A percentile compares a stretch with the other conserved stretches of the same genome.
Evolutionary conservation across 2,329 filamentous ascomycete species (phyloP).

Genomic region (Clonostachys chloroleuca): DNA sequence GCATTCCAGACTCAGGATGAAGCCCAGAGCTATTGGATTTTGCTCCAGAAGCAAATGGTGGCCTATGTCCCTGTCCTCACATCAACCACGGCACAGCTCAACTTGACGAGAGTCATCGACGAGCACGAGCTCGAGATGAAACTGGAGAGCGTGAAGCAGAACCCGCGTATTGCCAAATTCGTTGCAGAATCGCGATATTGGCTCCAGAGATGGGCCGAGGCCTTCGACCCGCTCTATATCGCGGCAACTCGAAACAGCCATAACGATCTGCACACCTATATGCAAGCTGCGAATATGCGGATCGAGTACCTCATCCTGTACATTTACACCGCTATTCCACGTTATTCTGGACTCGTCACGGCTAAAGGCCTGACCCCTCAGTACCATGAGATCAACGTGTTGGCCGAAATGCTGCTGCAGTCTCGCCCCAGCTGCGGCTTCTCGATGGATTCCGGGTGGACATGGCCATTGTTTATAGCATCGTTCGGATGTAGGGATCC

Average conservation of each 20-base stretch:
- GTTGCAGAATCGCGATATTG: slow-evolving; percentile 28
- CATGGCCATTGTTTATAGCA: slow-evolving; percentile 35
- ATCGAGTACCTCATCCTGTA: slow-evolving; percentile 36
- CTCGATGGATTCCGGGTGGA: slow-evolving; percentile 39
- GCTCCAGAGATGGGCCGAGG: slow-evolving; percentile 30
- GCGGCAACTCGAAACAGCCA: slow-evolving; percentile 12
- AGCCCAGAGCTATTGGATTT: slow-evolving; percentile 28
- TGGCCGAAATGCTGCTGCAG: slow-evolving; percentile 28
- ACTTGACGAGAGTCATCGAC: slow-evolving; percentile 15
- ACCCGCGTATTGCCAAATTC: slow-evolving; percentile 20
- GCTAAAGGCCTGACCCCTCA: slow-evolving; percentile 31
- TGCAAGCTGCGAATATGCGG: slow-evolving; percentile 31
- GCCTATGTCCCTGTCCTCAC: slow-evolving; percentile 26
- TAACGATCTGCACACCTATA: slow-evolving; percentile 15
- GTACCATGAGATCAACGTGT: slow-evolving; percentile 32
- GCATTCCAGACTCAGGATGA: slow-evolving; percentile 24
- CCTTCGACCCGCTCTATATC: slow-evolving; percentile 29
- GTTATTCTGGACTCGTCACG: slow-evolving; percentile 26
- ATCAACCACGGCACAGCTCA: slow-evolving; percentile 19
- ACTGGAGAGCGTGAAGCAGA: slow-evolving; percentile 20
- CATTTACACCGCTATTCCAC: slow-evolving; percentile 29
- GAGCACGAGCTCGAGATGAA: slow-evolving; percentile 19
- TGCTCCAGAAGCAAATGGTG: slow-evolving; percentile 29
- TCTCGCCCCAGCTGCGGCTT: slow-evolving; percentile 30
- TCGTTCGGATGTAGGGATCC: slow-evolving; percentile 33